A percentile compares a stretch with the other conserved stretches of the same genome.
phyloP scores from a whole-genome alignment of 2,329 filamentous ascomycete species.

The Fusarium verrucosum region DNA sequence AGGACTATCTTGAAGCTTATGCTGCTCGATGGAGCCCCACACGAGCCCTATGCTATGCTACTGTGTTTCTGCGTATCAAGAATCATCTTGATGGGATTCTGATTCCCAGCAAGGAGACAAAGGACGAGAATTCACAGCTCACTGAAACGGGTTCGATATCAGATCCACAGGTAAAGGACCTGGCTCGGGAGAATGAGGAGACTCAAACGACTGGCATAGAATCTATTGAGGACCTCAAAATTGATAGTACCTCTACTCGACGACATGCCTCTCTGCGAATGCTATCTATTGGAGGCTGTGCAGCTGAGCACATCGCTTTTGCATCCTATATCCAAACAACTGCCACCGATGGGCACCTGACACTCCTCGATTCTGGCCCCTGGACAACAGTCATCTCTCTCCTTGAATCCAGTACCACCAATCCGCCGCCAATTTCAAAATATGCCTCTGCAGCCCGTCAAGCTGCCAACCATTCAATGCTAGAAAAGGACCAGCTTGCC shows the following conservation, averaged over 20 bases:
- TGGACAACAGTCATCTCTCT: slow-evolving; percentile 73
- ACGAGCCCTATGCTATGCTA: slow-evolving; percentile 81
- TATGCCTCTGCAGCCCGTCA: slow-evolving; percentile 61
- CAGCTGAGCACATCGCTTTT: slow-evolving; percentile 69
- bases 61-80: slow-evolving; percentile 57
- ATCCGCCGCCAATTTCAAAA: slow-evolving; percentile 59
- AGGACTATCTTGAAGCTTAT: slow-evolving; percentile 81
- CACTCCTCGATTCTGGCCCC: slow-evolving; percentile 82
- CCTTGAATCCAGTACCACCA: slow-evolving; percentile 66
- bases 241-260: slow-evolving; percentile 2
- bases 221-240: not conserved
- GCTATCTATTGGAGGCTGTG: slow-evolving; percentile 65
- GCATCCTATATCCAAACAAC: slow-evolving; percentile 54
- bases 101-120: not conserved
- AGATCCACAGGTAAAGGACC: not conserved
- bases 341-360: slow-evolving; percentile 54
- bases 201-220: not conserved
- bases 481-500: slow-evolving; percentile 52
- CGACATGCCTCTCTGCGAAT: slow-evolving; percentile 47
- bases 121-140: not conserved
- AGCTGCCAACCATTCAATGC: slow-evolving; percentile 57
- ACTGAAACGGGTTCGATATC: not conserved
- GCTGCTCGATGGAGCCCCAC: slow-evolving; percentile 91
- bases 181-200: not conserved
- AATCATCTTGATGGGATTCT: slow-evolving; percentile 47